A percentile compares a stretch with the other conserved stretches of the same genome.
Evolutionary conservation across 2,329 filamentous ascomycete genomes (phyloP).

Genomic region (Westerdykella sp.): DNA sequence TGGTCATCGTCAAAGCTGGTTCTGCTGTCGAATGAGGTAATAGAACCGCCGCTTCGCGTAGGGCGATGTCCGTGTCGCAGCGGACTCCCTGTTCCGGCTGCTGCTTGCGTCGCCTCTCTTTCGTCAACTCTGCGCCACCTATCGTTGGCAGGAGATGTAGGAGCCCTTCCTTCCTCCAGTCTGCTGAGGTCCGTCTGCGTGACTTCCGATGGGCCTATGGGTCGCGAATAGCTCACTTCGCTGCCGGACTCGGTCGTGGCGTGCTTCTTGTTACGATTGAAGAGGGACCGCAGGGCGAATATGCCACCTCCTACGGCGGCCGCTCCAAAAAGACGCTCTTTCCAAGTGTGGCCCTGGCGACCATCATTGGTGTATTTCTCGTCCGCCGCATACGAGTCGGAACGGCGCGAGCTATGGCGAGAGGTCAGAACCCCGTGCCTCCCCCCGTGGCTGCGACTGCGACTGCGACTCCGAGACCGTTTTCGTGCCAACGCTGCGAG

Average conservation of each 20-base stretch:
- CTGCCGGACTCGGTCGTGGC: slow-evolving; percentile 45
- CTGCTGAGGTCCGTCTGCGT: slow-evolving; percentile 44
- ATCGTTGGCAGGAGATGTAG: slow-evolving; percentile 39
- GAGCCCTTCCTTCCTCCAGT: slow-evolving; percentile 51
- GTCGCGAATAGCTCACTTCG: slow-evolving; percentile 49
- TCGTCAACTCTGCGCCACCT: slow-evolving; percentile 35
- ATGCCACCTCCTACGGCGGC: slow-evolving; percentile 39
- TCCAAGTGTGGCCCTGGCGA: slow-evolving; percentile 37
- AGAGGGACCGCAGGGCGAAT: slow-evolving; percentile 51
- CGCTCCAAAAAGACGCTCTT: slow-evolving; percentile 41
- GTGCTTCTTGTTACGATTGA: slow-evolving; percentile 45
- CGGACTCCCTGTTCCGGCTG: slow-evolving; percentile 45
- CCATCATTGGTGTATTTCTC: slow-evolving; percentile 39
- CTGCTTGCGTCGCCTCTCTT: slow-evolving; percentile 33
- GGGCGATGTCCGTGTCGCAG: slow-evolving; percentile 24
- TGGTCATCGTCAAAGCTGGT: slow-evolving; percentile 33
- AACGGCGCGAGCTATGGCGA: slow-evolving; percentile 26
- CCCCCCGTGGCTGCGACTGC: slow-evolving; percentile 20
- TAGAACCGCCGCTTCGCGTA: slow-evolving; percentile 32
- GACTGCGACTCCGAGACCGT: slow-evolving; percentile 38
- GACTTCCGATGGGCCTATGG: slow-evolving; percentile 44
- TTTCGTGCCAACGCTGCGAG: slow-evolving; percentile 46
- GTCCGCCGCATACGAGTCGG: slow-evolving; percentile 34
- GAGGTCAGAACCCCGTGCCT: slow-evolving; percentile 32
- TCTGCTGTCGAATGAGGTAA: slow-evolving; percentile 39